These are phyloP conservation scores for Viridothelium virens DNA, from an alignment of 495 filamentous ascomycete genomes.

Conservation along the genomic window DNA sequence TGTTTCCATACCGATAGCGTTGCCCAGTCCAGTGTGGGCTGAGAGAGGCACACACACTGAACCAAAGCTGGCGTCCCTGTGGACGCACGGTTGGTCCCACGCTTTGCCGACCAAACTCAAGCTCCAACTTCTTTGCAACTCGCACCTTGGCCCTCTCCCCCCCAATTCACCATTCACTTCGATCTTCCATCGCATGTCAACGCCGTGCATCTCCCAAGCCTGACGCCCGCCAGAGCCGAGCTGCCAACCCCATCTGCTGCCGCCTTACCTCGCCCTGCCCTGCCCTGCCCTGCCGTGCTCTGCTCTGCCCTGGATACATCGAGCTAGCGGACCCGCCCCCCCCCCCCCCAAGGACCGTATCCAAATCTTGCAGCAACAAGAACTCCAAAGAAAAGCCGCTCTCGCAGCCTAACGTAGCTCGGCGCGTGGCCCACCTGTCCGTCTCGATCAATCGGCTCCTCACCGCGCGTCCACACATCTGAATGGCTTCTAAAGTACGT, in stretches of 20 bases:
- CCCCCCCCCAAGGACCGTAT: background rate
- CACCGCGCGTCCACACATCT: background rate
- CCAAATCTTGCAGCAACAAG: background rate
- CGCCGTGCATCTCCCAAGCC: background rate
- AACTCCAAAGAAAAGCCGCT: background rate
- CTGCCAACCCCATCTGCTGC: background rate
- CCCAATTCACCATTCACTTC: background rate
- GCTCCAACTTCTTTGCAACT: background rate
- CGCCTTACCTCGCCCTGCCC: background rate
- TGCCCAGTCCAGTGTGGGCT: background rate
- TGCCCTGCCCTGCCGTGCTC: background rate
- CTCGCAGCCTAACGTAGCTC: background rate
- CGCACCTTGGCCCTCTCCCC: background rate
- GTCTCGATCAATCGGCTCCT: background rate
- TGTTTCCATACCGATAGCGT: background rate
- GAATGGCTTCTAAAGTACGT: constrained; percentile 28
- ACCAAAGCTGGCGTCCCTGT: background rate
- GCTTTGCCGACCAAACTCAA: constrained; percentile 10
- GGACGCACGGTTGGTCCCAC: constrained; percentile 11
- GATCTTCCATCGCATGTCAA: background rate
- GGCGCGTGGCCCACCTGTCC: background rate
- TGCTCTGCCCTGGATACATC: background rate
- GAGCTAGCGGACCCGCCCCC: background rate
- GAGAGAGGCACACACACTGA: background rate
- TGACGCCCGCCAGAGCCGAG: background rate